These are phyloP conservation scores for Pyrus hybrid DNA, from an alignment of 331 rosid genomes.

Conservation along the genomic window DNA sequence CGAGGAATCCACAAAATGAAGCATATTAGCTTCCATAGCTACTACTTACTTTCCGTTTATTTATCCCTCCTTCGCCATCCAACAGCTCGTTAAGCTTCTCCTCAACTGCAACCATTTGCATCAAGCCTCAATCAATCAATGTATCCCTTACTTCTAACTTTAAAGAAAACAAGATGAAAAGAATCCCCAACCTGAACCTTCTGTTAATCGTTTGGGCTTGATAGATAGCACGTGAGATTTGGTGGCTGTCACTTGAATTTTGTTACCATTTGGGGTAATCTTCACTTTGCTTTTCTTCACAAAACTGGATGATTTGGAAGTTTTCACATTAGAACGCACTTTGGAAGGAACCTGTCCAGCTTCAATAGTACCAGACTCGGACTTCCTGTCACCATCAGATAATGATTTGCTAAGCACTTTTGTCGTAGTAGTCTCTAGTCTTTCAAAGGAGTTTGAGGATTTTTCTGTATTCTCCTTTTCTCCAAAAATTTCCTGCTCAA, in stretches of 20 bases:
- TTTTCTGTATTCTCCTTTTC: conserved; percentile 31
- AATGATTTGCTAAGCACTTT: conserved; percentile 25
- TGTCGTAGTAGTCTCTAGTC: conserved; percentile 19
- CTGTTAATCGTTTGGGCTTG: conserved; percentile 58
- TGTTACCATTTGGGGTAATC: conserved; percentile 28
- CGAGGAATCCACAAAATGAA: background rate
- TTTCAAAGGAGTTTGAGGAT: conserved; percentile 27
- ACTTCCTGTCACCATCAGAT: conserved; percentile 26
- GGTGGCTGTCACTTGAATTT: conserved; percentile 32
- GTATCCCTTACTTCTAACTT: background rate
- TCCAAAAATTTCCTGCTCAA: conserved; percentile 27
- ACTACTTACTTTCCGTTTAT: conserved; percentile 92
- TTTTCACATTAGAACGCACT: conserved; percentile 37
- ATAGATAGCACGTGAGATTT: conserved; percentile 39
- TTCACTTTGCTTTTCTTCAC: conserved; percentile 58
- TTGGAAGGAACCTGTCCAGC: conserved; percentile 36
- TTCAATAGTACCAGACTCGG: conserved; percentile 39
- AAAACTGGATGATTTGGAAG: conserved; percentile 31
- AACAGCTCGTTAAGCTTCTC: conserved; percentile 89
- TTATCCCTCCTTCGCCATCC: conserved; percentile 90
- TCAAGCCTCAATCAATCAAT: conserved; percentile 18
- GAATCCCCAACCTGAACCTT: conserved; percentile 66
- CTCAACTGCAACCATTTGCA: conserved; percentile 60
- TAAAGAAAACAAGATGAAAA: conserved; percentile 4
- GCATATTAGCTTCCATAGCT: background rate